A percentile compares a stretch with the other conserved stretches of the same genome.
Conservation (phyloP, 2,329 filamentous ascomycete species). For the Colletotrichum karsti region DNA sequence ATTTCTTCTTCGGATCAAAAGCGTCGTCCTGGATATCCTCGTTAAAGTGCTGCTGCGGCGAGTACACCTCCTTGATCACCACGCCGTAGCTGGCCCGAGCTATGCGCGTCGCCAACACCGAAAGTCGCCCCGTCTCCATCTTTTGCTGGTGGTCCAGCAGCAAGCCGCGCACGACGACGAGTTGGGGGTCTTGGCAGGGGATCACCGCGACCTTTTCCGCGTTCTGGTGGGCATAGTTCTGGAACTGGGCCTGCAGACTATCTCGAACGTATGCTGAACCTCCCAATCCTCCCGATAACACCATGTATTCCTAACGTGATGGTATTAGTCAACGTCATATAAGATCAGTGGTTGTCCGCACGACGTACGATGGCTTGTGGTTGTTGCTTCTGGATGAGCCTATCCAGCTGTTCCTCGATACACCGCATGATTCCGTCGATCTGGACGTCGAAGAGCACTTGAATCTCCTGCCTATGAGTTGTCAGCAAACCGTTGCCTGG, state of each 20-base stretch:
- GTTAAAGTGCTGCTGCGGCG: conserved; percentile 43
- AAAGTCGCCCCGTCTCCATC: conserved; percentile 46
- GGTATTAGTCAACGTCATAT: too few relatives aligned
- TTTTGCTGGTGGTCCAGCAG: conserved; percentile 60
- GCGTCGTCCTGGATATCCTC: conserved; percentile 44
- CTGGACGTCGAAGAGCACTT: conserved; percentile 35
- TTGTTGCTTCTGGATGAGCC: conserved; percentile 40
- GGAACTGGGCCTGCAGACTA: conserved; percentile 46
- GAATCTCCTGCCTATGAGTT: not conserved
- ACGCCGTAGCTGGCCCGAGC: conserved; percentile 54
- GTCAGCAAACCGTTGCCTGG: not conserved
- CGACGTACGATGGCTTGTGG: conserved; percentile 45
- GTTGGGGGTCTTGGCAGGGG: conserved; percentile 59
- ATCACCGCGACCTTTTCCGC: conserved; percentile 46
- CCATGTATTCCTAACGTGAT: conserved; percentile 45
- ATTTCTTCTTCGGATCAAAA: conserved; percentile 42
- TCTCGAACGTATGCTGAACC: conserved; percentile 56
- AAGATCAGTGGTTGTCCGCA: too few relatives aligned
- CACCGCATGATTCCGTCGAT: conserved; percentile 47
- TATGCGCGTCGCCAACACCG: conserved; percentile 52
- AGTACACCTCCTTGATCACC: conserved; percentile 45
- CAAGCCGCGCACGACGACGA: conserved; percentile 63
- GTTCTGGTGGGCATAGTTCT: conserved; percentile 42
- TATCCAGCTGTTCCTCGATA: conserved; percentile 50
- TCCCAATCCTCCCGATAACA: conserved; percentile 54